Percentiles rank a stretch among this genome's conserved stretches.
These are phyloP conservation scores for Monosporascus ibericus DNA, from an alignment of 2,329 filamentous ascomycete genomes.

Conservation along the genomic window DNA sequence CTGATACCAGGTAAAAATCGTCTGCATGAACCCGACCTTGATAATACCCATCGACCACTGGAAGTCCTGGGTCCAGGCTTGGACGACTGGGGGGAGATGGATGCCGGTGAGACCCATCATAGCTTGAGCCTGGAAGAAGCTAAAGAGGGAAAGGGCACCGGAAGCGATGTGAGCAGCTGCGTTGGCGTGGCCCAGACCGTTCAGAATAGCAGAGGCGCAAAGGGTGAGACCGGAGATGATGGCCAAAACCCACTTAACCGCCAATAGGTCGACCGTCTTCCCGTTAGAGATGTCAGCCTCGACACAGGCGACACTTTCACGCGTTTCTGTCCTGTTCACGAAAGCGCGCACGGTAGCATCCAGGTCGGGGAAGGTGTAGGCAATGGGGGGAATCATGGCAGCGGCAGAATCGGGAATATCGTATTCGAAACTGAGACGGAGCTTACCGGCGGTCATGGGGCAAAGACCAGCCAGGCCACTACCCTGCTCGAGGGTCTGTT, in stretches of 20 bases:
- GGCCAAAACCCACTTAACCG: slow-evolving; percentile 74
- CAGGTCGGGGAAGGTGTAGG: slow-evolving; percentile 76
- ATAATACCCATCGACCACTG: slow-evolving; percentile 92
- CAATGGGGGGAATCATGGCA: slow-evolving; percentile 64
- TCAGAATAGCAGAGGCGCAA: slow-evolving; percentile 72
- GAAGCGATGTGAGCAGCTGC: slow-evolving; percentile 82
- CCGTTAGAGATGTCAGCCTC: slow-evolving; percentile 77
- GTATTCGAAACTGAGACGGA: slow-evolving; percentile 67
- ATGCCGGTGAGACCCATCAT: slow-evolving; percentile 75
- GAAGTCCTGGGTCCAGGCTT: slow-evolving; percentile 86
- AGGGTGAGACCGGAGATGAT: slow-evolving; percentile 71
- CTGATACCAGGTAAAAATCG: slow-evolving; percentile 82
- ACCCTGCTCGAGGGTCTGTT: slow-evolving; percentile 24
- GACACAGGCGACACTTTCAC: slow-evolving; percentile 65
- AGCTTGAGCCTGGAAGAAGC: slow-evolving; percentile 82
- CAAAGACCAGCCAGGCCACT: slow-evolving; percentile 69
- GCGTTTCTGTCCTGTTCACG: slow-evolving; percentile 58
- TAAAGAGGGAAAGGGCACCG: slow-evolving; percentile 76
- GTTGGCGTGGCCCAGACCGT: slow-evolving; percentile 77
- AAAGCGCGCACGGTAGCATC: slow-evolving; percentile 71
- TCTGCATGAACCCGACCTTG: slow-evolving; percentile 68
- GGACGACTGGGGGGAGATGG: slow-evolving; percentile 70
- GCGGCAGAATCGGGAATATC: slow-evolving; percentile 49
- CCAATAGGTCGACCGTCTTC: slow-evolving; percentile 75
- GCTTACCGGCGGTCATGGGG: slow-evolving; percentile 81